A percentile compares a stretch with the other conserved stretches of the same genome.
These are phyloP conservation scores for Talaromyces funiculosus DNA, from an alignment of 2,329 filamentous ascomycete genomes.

Conservation along the genomic window DNA sequence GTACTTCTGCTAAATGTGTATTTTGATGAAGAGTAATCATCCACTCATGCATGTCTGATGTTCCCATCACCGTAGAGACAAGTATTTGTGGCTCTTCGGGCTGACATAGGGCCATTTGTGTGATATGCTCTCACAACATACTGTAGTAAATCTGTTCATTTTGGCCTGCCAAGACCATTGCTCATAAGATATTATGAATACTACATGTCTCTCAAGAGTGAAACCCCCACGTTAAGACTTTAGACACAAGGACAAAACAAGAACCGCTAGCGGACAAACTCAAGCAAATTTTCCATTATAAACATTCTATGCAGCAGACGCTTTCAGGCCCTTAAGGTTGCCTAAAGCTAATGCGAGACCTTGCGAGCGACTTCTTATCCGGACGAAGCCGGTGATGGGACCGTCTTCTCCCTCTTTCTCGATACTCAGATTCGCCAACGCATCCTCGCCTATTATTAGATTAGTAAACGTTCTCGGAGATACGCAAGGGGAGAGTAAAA, in stretches of 20 bases:
- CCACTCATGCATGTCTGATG: not conserved
- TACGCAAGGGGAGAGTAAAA: not conserved
- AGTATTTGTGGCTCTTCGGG: not conserved
- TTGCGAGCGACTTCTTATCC: slow-evolving; percentile 95
- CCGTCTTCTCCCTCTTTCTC: slow-evolving; percentile 96
- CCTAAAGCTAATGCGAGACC: slow-evolving; percentile 89
- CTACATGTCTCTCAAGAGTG: slow-evolving; percentile 2
- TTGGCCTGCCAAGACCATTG: not conserved
- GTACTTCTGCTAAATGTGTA: not conserved
- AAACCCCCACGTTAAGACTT: not conserved
- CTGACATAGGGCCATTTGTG: not conserved
- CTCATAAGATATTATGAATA: slow-evolving; percentile 7
- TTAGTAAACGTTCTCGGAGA: not conserved
- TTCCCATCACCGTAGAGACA: not conserved
- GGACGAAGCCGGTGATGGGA: slow-evolving; percentile 92
- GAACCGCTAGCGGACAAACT: slow-evolving; percentile 13
- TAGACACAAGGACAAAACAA: slow-evolving; percentile 1
- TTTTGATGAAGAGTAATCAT: too few species aligned
- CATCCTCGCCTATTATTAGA: slow-evolving; percentile 77
- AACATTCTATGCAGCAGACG: slow-evolving; percentile 42
- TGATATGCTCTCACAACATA: not conserved
- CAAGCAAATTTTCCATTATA: slow-evolving; percentile 22
- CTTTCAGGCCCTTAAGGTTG: slow-evolving; percentile 89
- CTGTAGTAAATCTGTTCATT: slow-evolving; percentile 2
- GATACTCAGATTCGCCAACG: slow-evolving; percentile 92